These are phyloP conservation scores for Chrysosporium keratinophilum DNA, from an alignment of 2,329 filamentous ascomycete species.

Conservation along the genomic window DNA sequence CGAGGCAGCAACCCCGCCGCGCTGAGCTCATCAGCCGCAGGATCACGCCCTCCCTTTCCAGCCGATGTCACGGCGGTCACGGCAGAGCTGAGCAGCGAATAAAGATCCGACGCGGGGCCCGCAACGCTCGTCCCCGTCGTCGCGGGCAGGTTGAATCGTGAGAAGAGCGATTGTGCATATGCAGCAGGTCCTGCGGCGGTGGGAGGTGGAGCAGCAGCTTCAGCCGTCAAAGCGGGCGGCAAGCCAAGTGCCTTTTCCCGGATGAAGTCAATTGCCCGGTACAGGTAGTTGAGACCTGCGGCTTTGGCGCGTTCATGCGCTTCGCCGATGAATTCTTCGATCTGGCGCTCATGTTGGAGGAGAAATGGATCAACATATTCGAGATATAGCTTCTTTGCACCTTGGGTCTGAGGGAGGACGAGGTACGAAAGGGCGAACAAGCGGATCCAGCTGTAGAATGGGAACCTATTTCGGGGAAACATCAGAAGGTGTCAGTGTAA, in stretches of 20 bases:
- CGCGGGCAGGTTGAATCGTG: slow-evolving; percentile 72
- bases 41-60: slow-evolving; percentile 27
- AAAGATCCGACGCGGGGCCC: slow-evolving; percentile 55
- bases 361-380: slow-evolving; percentile 81
- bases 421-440: slow-evolving; percentile 83
- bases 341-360: slow-evolving; percentile 70
- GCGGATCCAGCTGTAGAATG: slow-evolving; percentile 88
- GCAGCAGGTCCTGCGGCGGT: slow-evolving; percentile 24
- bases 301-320: slow-evolving; percentile 68
- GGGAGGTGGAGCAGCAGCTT: slow-evolving; percentile 35
- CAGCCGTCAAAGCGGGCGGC: slow-evolving; percentile 48
- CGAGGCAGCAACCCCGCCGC: slow-evolving; percentile 59
- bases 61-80: slow-evolving; percentile 50
- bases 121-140: slow-evolving; percentile 45
- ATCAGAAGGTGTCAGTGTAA: background rate
- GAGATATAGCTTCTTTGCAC: slow-evolving; percentile 76
- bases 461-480: slow-evolving; percentile 48
- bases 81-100: slow-evolving; percentile 63
- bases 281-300: slow-evolving; percentile 66
- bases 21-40: slow-evolving; percentile 43
- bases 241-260: slow-evolving; percentile 71
- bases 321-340: slow-evolving; percentile 79
- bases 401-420: slow-evolving; percentile 94
- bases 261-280: slow-evolving; percentile 58
- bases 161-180: slow-evolving; percentile 75